Base-by-base conservation (phyloP, 1,139 yeast genomes). In the Candida albicans region DNA sequence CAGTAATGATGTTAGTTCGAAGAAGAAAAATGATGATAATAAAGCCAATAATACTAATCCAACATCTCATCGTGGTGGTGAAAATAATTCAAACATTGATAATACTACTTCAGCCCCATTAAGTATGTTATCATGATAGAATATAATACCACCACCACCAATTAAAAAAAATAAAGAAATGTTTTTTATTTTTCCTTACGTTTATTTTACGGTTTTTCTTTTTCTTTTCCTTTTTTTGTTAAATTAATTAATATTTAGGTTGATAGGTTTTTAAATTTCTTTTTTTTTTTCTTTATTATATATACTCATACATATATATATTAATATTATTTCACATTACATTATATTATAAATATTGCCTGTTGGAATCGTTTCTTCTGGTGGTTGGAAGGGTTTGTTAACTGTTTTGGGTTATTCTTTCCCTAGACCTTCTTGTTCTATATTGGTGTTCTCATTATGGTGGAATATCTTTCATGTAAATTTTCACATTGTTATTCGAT, bases 21-120 rank as follows among this genome's bases (percentile, higher is more conserved):
- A 28, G 4, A 30, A 36, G 25, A 34, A 35, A 14, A 35, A 27
- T 27, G 37, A 40, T 22, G 41, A 40, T 22, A 26, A 18, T 25
- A 39, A 35, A 34, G 18, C 35, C 12, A 12, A 27, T 35, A 39
- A 26, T 28, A 27, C 28, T 10, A 36, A 29, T n/a, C 27, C 34
- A 25, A 29, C 34, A 10, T 24, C 32, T 24, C 34, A 37, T 28
- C 37, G 38, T 28, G 37, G 41, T 15, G 32, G 35, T 30, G 36
- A 33, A 30, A 37, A 33, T 34, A 42, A 28, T 40, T 34, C 43
- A 29, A 40, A 39, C 26, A 36, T 37, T 28, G 46, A 47, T 39
- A 45, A 43, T 39, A 45, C 27, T 31, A 41, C 49, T 18, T 45
- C 50, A 6, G 50, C 50, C 8, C 50, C 49, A 18, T 39, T 49